These are phyloP conservation scores for Metarhizium album DNA, from an alignment of 2,329 filamentous ascomycete species.

Conservation along the genomic window DNA sequence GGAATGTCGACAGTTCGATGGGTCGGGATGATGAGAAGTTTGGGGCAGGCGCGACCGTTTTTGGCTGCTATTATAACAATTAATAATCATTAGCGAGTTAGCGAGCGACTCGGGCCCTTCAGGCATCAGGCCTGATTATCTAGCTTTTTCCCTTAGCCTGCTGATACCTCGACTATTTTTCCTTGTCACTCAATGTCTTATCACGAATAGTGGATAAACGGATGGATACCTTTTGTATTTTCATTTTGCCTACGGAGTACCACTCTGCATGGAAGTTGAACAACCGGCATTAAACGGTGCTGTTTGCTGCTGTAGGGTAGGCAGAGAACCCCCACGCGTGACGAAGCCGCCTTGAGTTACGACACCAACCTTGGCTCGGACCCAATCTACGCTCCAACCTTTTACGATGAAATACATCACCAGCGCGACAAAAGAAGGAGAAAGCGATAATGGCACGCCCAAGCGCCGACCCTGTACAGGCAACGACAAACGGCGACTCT, in stretches of 20 bases:
- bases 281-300: too few species aligned
- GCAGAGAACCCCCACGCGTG: too few species aligned
- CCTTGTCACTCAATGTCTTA: not conserved
- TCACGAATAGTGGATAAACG: too few species aligned
- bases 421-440: not conserved
- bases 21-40: not conserved
- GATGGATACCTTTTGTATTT: not conserved
- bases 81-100: too few species aligned
- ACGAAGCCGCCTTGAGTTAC: too few species aligned
- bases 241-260: not conserved
- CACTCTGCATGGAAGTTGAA: too few species aligned
- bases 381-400: not conserved
- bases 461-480: not conserved
- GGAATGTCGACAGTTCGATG: not conserved
- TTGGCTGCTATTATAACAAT: not conserved
- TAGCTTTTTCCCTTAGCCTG: too few species aligned
- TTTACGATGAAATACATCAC: not conserved
- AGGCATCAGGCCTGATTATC: too few species aligned
- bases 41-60: not conserved
- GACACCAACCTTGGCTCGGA: too few species aligned
- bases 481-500: constrained; percentile 9
- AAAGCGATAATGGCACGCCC: constrained; percentile 5
- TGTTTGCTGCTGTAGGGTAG: too few species aligned
- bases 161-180: not conserved
- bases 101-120: too few species aligned